These are phyloP conservation scores for Malassezia caprae DNA, from an alignment of 1,284 basidiomycete genomes.

Conservation along the genomic window DNA sequence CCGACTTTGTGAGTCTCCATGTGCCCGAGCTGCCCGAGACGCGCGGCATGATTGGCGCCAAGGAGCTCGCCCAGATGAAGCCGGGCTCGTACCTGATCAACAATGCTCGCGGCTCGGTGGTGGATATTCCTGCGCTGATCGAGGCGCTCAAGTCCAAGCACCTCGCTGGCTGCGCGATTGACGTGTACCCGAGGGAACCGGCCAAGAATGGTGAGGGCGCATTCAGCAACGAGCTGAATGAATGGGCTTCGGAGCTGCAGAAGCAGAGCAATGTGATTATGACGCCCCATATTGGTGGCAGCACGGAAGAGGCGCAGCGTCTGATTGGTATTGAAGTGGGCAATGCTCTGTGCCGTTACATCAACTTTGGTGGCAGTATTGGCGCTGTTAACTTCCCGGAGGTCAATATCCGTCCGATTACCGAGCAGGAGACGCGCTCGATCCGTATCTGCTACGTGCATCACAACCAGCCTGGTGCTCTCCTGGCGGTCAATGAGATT, in stretches of 20 bases:
- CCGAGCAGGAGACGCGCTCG: conserved; percentile 63
- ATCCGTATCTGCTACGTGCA: conserved; percentile 94
- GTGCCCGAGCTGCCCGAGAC: conserved; percentile 95
- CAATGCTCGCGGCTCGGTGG: conserved; percentile 88
- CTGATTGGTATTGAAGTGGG: conserved; percentile 96
- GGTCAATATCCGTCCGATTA: conserved; percentile 84
- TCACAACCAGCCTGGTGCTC: conserved; percentile 92
- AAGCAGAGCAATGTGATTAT: conserved; percentile 38
- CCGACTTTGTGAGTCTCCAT: conserved; percentile 93
- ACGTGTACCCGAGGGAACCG: conserved; percentile 90
- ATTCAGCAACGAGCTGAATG: conserved; percentile 38
- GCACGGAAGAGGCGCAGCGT: conserved; percentile 93
- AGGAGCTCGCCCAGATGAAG: conserved; percentile 83
- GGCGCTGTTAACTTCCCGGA: conserved; percentile 99
- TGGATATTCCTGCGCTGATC: conserved; percentile 85
- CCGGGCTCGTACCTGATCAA: conserved; percentile 91
- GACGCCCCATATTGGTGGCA: conserved; percentile 88
- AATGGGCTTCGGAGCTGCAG: conserved; percentile 37
- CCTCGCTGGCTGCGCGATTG: conserved; percentile 84
- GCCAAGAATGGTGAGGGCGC: conserved; percentile 81
- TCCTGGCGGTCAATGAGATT: conserved; percentile 83
- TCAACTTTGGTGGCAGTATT: conserved; percentile 75
- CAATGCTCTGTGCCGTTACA: conserved; percentile 71
- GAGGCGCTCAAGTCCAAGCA: conserved; percentile 70
- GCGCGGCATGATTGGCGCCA: conserved; percentile 75